These are phyloP conservation scores for Rhizophagus sp. DNA, from an alignment of 192 early-diverging fungal species.

Conservation along the genomic window DNA sequence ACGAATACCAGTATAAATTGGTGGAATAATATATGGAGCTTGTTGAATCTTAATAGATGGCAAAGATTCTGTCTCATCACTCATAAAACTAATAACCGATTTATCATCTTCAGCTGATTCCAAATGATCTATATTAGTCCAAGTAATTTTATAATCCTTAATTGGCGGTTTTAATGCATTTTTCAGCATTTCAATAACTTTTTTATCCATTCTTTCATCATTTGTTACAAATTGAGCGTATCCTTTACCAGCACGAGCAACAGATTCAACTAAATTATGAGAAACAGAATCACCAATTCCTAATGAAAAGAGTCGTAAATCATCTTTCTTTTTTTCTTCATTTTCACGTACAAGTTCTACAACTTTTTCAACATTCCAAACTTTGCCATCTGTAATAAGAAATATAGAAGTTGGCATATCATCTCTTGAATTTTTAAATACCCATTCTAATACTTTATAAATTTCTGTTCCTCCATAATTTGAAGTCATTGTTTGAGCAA, in stretches of 20 bases:
- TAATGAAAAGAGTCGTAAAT: constrained; percentile 49
- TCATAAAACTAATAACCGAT: constrained; percentile 8
- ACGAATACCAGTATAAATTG: constrained; percentile 12
- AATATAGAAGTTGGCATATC: constrained; percentile 47
- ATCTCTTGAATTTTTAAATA: constrained; percentile 25
- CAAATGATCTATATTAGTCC: background rate
- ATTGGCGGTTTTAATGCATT: constrained; percentile 44
- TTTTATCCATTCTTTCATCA: constrained; percentile 50
- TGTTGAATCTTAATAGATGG: constrained; percentile 8
- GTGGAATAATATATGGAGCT: constrained; percentile 25
- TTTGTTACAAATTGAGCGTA: constrained; percentile 49
- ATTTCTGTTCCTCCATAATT: constrained; percentile 54
- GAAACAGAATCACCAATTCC: constrained; percentile 54
- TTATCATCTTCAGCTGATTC: background rate
- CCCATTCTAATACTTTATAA: constrained; percentile 34
- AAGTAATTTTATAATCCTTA: constrained; percentile 45
- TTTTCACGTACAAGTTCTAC: constrained; percentile 35
- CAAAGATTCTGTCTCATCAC: background rate
- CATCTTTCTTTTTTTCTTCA: constrained; percentile 11
- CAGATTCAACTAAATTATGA: constrained; percentile 50
- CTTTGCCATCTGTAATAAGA: constrained; percentile 50
- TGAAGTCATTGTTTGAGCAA: constrained; percentile 38
- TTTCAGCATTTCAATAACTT: constrained; percentile 56
- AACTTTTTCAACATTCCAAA: constrained; percentile 43
- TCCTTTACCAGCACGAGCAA: constrained; percentile 51